Evolutionary conservation across 208 protist species (phyloP).

Genomic region (Trichomonas vaginalis): DNA sequence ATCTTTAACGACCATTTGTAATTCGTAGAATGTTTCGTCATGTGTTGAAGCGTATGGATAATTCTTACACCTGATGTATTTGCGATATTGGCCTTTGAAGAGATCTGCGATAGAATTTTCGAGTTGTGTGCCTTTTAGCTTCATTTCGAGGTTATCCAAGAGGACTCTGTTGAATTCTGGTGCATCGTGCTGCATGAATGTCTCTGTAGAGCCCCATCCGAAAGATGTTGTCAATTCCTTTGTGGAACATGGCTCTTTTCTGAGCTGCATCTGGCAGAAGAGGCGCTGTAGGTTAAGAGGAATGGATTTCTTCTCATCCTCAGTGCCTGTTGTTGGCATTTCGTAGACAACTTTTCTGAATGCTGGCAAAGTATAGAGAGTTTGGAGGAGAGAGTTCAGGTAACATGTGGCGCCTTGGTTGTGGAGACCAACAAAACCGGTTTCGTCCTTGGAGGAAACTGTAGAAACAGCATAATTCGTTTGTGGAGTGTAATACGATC

Average conservation of each 20-base stretch:
- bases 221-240: not conserved
- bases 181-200: constrained; percentile 11
- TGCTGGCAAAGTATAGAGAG: constrained; percentile 49
- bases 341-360: constrained; percentile 32
- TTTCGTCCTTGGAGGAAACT: constrained; percentile 30
- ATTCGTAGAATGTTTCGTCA: constrained; percentile 46
- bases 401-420: constrained; percentile 76
- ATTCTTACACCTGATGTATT: constrained; percentile 60
- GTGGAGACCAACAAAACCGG: constrained; percentile 55
- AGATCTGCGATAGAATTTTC: constrained; percentile 28
- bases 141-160: constrained; percentile 61
- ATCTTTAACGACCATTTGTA: constrained; percentile 60
- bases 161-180: constrained; percentile 63
- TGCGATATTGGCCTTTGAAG: constrained; percentile 26
- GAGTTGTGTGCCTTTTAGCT: constrained; percentile 53
- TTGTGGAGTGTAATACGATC: too few relatives aligned
- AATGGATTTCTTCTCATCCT: not conserved
- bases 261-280: not conserved
- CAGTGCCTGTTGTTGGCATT: not conserved
- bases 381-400: constrained; percentile 65
- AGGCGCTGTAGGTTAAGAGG: not conserved
- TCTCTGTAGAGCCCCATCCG: not conserved
- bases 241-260: not conserved
- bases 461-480: too few relatives aligned
- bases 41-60: constrained; percentile 51